phyloP scores from a whole-genome alignment of 169 alveolate species.

The Cryptosporidium andersoni region DNA sequence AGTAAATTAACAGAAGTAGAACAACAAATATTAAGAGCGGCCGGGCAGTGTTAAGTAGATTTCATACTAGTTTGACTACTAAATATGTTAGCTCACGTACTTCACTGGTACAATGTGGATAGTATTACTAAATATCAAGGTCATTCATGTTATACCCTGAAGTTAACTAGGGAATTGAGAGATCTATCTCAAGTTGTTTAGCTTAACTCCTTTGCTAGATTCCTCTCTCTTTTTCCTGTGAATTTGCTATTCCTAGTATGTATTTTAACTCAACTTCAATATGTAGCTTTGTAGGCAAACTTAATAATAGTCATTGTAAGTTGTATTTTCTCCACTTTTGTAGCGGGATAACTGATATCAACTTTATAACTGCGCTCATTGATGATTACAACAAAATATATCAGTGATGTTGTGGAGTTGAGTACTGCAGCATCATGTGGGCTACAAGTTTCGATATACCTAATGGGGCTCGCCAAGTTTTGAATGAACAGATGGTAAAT shows the following conservation, averaged over 20 bases:
- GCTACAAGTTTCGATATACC: constrained; percentile 67
- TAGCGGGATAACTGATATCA: too few species aligned
- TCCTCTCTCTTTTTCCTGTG: too few species aligned
- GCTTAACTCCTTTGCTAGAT: too few species aligned
- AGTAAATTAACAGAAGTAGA: constrained; percentile 39
- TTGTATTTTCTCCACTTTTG: neutral
- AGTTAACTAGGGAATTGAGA: too few species aligned
- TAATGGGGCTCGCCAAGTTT: constrained; percentile 55
- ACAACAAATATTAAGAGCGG: constrained; percentile 33
- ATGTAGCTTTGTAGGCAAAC: neutral
- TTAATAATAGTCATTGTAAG: neutral
- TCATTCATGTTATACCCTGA: too few species aligned
- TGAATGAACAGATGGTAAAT: constrained; percentile 62
- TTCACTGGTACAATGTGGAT: too few species aligned
- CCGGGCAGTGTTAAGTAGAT: constrained; percentile 29
- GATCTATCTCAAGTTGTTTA: too few species aligned
- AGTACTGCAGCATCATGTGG: constrained; percentile 35
- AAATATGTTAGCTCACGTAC: neutral
- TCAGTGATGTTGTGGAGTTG: constrained; percentile 1
- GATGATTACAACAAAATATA: too few species aligned
- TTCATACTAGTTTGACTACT: neutral
- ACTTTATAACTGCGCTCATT: too few species aligned
- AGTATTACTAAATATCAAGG: too few species aligned
- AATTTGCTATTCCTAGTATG: too few species aligned
- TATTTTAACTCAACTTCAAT: too few species aligned